Base-by-base conservation (phyloP, 208 protist species). In the Zelonia costaricensis region DNA sequence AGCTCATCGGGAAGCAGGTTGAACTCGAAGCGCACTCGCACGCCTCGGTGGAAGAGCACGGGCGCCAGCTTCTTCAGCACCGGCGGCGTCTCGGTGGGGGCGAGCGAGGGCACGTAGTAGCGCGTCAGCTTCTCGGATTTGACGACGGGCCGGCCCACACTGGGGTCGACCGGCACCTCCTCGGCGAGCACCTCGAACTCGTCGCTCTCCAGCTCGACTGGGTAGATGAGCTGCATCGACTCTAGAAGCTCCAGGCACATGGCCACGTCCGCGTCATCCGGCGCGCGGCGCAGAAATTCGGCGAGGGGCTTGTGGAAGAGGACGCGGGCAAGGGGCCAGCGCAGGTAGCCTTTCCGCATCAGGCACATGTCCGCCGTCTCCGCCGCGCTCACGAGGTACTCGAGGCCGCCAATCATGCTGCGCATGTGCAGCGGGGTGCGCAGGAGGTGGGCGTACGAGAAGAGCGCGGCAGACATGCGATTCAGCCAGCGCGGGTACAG, bases 1-100 rank as follows among this genome's bases (percentile, higher is more conserved):
- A 91, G 62, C 72, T 94, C 88, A 49, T 92, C 82, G 12, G 91
- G 88, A 20, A 95, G 82, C 18, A 94, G 69, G 65, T 92, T 97
- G 69, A 97, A 97, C 71, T 82, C 67, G 56, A 93, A 76, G 42
- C 70, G 74, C 38, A 89, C 70, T 12, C 77, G 80, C 40, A 88
- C 72, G 18, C 91, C 88, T 59, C 81, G 75, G 62, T 92, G 82
- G 52, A 94, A 92, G 20, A 95, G 69, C 15, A 94, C 44, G 2
- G 86, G 88, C 6, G 81, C 82, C 36, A 95, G 47, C 27, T 61
- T 78, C 60, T 80, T 69, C 48, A 97, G 70, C 44, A 58, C 43
- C 35, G 52, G 54, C 9, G 88, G 86, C 18, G 67, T 66, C 31
- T 61, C 62, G 12, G 71, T 68, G n/a, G 88, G 91, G 27, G 86